phyloP scores from a whole-genome alignment of 139 green algal genomes.

The Edaphochlamys debaryana region DNA sequence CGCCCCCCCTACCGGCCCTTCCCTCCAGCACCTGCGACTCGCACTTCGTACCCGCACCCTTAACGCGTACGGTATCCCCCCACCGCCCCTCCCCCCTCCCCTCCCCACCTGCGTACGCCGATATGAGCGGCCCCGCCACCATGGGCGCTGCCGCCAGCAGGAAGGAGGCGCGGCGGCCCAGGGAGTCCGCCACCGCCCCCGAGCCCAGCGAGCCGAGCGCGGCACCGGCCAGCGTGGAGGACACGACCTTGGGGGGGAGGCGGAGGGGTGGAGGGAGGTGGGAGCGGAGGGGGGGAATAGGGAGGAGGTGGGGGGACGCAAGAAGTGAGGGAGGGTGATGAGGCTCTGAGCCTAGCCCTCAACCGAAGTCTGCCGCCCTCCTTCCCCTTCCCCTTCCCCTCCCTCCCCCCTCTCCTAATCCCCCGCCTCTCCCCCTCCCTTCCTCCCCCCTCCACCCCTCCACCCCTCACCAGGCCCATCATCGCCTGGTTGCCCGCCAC shows the following conservation, averaged over 20 bases:
- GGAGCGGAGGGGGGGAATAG: not conserved
- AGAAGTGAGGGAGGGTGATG: not conserved
- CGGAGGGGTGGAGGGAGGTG: not conserved
- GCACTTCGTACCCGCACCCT: too few relatives aligned
- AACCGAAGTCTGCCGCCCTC: not conserved
- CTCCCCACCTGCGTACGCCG: conserved; percentile 68
- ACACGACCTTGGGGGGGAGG: conserved; percentile 77
- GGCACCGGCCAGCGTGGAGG: conserved; percentile 81
- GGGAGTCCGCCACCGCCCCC: conserved; percentile 74
- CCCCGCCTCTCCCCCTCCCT: not conserved
- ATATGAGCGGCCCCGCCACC: conserved; percentile 78
- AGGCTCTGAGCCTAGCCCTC: not conserved
- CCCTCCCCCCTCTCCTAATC: not conserved
- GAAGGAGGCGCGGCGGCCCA: conserved; percentile 78
- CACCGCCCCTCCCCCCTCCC: too few relatives aligned
- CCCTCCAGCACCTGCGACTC: too few relatives aligned
- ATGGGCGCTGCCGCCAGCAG: conserved; percentile 78
- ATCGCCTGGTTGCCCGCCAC: conserved; percentile 78
- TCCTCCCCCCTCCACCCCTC: not conserved
- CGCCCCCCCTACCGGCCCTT: too few relatives aligned
- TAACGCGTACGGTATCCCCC: too few relatives aligned
- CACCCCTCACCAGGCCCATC: conserved; percentile 71
- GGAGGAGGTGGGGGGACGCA: not conserved
- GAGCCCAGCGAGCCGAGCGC: conserved; percentile 78
- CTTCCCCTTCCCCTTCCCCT: not conserved